These are phyloP conservation scores for Tolypocladium paradoxum DNA, from an alignment of 2,329 filamentous ascomycete genomes.

Conservation along the genomic window DNA sequence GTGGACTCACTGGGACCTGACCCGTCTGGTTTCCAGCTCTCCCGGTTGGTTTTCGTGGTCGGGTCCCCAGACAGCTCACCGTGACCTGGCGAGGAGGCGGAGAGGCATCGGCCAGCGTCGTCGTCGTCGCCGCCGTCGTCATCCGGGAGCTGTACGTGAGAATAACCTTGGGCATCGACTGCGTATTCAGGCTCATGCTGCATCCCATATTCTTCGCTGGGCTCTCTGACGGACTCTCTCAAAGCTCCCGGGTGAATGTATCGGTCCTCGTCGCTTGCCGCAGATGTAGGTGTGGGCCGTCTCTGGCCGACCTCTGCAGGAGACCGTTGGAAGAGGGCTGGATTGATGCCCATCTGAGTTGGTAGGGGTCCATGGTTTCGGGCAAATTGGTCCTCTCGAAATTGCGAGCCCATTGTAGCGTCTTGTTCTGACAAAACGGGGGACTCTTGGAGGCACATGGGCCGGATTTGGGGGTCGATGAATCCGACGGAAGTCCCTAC, in stretches of 20 bases:
- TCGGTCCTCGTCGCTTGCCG: not conserved
- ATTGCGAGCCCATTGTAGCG: not conserved
- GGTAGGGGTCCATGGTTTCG: not conserved
- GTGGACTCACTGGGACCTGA: not conserved
- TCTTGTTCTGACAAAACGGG: not conserved
- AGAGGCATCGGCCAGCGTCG: not conserved
- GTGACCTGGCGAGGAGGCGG: not conserved
- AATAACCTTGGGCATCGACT: not conserved
- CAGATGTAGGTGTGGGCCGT: not conserved
- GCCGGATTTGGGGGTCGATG: conserved; percentile 7
- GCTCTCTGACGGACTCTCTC: not conserved
- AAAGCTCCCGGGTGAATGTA: not conserved
- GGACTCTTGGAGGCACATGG: conserved; percentile 7
- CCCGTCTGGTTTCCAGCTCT: not conserved
- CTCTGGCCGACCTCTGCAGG: not conserved
- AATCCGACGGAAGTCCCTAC: conserved; percentile 15
- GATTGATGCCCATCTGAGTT: not conserved
- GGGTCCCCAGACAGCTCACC: not conserved
- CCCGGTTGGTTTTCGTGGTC: not conserved
- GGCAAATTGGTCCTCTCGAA: not conserved
- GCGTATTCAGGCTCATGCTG: not conserved
- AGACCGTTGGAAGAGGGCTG: not conserved
- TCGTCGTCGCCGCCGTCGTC: not conserved
- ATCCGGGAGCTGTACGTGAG: not conserved
- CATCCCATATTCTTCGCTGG: not conserved